Conservation (phyloP, 305 asterid species). For the Fraxinus sp. region DNA sequence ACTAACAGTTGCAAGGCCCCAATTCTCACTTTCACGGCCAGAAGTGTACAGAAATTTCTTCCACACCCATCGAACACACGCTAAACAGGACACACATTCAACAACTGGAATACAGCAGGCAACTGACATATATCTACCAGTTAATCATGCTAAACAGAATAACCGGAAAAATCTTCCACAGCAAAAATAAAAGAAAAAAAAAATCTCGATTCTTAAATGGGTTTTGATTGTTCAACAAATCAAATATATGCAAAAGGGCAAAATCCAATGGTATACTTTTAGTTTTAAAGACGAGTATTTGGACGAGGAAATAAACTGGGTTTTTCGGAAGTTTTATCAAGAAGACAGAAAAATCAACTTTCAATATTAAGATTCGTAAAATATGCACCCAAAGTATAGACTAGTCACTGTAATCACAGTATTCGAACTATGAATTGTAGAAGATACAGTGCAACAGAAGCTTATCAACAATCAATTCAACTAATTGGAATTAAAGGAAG, state of each 20-base stretch:
- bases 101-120: constrained; percentile 86
- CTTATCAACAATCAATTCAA: background rate
- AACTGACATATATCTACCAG: constrained; percentile 72
- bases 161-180: constrained; percentile 15
- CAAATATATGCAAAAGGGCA: background rate
- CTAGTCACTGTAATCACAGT: background rate
- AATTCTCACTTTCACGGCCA: constrained; percentile 82
- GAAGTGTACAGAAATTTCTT: constrained; percentile 86
- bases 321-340: background rate
- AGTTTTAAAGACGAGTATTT: background rate
- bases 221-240: background rate
- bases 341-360: background rate
- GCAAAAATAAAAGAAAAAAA: background rate
- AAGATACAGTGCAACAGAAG: background rate
- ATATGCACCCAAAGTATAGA: background rate
- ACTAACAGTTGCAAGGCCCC: constrained; percentile 84
- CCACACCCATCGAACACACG: constrained; percentile 95
- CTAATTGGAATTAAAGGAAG: background rate
- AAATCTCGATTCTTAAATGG: background rate
- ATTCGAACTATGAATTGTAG: background rate
- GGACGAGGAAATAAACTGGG: background rate
- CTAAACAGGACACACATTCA: constrained; percentile 92
- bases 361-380: background rate
- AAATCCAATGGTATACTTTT: background rate
- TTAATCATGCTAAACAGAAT: constrained; percentile 28